Evolutionary conservation across 345 rosid genomes (phyloP), one percentile per base, ranked within the genome.

Genomic region (Limnanthes douglasii): DNA sequence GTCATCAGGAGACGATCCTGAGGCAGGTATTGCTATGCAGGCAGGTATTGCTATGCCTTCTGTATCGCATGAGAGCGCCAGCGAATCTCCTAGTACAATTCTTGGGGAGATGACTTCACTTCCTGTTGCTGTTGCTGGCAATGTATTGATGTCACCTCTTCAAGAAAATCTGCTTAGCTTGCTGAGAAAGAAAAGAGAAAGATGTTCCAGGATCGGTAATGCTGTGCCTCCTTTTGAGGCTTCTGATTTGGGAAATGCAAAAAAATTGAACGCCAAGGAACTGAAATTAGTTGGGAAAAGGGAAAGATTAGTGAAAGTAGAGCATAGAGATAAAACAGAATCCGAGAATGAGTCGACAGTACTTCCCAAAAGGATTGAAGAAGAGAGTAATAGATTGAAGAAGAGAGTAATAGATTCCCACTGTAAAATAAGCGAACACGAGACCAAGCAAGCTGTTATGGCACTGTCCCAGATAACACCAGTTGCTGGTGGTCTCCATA

Each of bases 101-200:
- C n/a, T n/a, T n/a, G 70, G 79, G 96, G 68, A 54, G 20, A 77
- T 79, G 96, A 68, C 74, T 41, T 62, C 72, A 26, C 39, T 53
- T 46, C 59, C 52, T 6, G 64, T 76, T n/a, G n/a, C n/a, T n/a
- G n/a, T n/a, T 39, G 70, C 72, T 38, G 62, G 64, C 37, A 55
- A 51, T 34, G 53, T 25, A 37, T 43, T 80, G 37, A 31, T 77
- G 57, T 85, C 90, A 5, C 90, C 96, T 40, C 82, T 85, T 46
- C 67, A 68, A 48, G 73, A 65, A 7, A 59, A 51, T 56, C 59
- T 80, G 31, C 45, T 69, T 44, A 51, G 34, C n/a, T n/a, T n/a
- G n/a, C n/a, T 45, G 37, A 69, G 54, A 48, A 31, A 4, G 49
- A 57, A 26, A 67, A 65, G 43, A 59, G 61, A 41, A 52, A 57